phyloP scores from a whole-genome alignment of 148 eudicot genomes.

The Bassia scoparia region DNA sequence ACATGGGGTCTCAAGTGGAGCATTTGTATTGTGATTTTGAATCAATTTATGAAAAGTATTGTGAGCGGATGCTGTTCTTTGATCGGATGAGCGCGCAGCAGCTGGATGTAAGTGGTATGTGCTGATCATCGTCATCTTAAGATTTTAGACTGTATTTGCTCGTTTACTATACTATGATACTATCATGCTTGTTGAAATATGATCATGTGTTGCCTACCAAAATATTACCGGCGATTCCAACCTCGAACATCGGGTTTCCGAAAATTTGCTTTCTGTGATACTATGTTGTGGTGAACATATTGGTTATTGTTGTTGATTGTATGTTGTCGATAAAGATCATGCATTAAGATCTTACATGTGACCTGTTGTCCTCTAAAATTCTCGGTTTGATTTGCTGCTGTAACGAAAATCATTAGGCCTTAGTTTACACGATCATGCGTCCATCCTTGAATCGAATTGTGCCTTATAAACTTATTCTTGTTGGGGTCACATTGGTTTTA shows the following conservation, averaged over 20 bases:
- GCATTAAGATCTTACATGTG: background rate
- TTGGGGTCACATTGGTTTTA: background rate
- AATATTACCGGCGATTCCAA: too few relatives aligned
- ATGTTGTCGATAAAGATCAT: background rate
- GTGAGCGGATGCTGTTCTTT: conserved; percentile 78
- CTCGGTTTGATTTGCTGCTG: too few relatives aligned
- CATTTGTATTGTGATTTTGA: conserved; percentile 80
- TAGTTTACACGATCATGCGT: background rate
- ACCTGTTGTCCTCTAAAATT: too few relatives aligned
- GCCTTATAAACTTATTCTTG: background rate
- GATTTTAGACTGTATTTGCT: background rate
- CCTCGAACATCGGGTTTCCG: too few relatives aligned
- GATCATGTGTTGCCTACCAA: background rate
- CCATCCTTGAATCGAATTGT: background rate
- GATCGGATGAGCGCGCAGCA: conserved; percentile 81
- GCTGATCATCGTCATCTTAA: conserved; percentile 2
- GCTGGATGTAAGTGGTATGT: conserved; percentile 69
- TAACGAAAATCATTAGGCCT: too few relatives aligned
- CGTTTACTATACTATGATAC: too few relatives aligned
- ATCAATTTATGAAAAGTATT: conserved; percentile 71
- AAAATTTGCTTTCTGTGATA: background rate
- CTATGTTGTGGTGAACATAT: background rate
- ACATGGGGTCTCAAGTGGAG: conserved; percentile 57
- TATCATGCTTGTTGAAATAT: background rate
- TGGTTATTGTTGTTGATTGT: background rate